Evolutionary conservation across 2,329 filamentous ascomycete genomes (phyloP).

Genomic region (Pleomassaria siparia): DNA sequence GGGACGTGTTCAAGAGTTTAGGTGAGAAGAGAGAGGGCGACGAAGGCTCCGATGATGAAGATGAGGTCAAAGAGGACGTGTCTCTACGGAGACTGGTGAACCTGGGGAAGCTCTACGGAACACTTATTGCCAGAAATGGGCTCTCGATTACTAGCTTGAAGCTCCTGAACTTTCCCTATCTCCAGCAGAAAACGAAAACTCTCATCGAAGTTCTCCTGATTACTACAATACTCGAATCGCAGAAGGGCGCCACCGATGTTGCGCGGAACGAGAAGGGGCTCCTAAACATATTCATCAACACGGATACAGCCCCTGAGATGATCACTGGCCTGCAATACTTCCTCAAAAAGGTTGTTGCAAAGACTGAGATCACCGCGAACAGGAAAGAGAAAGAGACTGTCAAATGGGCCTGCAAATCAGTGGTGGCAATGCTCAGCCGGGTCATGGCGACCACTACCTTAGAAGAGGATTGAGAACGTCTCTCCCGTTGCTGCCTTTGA

Average conservation of each 20-base stretch:
- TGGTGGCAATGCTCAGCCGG: slow-evolving; percentile 40
- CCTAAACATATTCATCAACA: slow-evolving; percentile 66
- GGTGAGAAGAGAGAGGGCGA: slow-evolving; percentile 77
- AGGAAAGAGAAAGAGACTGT: slow-evolving; percentile 56
- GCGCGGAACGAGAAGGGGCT: slow-evolving; percentile 60
- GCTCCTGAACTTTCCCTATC: slow-evolving; percentile 74
- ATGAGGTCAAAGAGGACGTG: slow-evolving; percentile 54
- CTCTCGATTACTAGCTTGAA: slow-evolving; percentile 62
- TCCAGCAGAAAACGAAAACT: slow-evolving; percentile 73
- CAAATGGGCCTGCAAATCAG: slow-evolving; percentile 45
- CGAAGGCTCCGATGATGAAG: slow-evolving; percentile 56
- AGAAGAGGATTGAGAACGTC: slow-evolving; percentile 44
- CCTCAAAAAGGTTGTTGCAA: slow-evolving; percentile 71
- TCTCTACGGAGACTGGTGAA: slow-evolving; percentile 65
- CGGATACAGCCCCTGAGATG: slow-evolving; percentile 66
- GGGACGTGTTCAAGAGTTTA: slow-evolving; percentile 81
- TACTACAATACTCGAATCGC: slow-evolving; percentile 69
- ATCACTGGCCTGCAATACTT: slow-evolving; percentile 78
- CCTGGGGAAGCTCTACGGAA: slow-evolving; percentile 66
- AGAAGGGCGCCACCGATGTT: slow-evolving; percentile 52
- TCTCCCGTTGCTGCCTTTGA: too few relatives aligned
- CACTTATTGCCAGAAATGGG: slow-evolving; percentile 61
- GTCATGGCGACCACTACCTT: slow-evolving; percentile 34
- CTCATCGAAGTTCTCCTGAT: slow-evolving; percentile 83
- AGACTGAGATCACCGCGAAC: slow-evolving; percentile 58